phyloP scores from a whole-genome alignment of 257 asterid genomes.

The Plectranthus barbatus region DNA sequence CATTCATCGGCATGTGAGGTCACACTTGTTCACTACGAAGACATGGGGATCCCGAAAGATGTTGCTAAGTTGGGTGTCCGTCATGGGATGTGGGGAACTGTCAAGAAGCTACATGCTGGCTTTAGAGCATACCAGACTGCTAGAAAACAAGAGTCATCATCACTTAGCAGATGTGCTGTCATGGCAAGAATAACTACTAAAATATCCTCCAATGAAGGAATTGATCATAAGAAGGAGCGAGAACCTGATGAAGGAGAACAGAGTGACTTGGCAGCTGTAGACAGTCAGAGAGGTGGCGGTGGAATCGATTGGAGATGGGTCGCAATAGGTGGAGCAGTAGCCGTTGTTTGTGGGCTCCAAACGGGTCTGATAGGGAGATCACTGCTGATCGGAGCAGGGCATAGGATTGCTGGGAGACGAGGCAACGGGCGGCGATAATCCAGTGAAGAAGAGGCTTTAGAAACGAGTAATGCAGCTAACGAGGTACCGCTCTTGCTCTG shows the following conservation, averaged over 20 bases:
- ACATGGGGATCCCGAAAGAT: slow-evolving; percentile 95
- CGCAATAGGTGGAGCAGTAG: slow-evolving; percentile 67
- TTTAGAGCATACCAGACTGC: slow-evolving; percentile 68
- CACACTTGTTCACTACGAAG: slow-evolving; percentile 71
- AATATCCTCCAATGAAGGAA: slow-evolving; percentile 13
- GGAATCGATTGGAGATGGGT: slow-evolving; percentile 57
- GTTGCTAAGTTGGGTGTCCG: slow-evolving; percentile 94
- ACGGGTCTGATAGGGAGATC: slow-evolving; percentile 64
- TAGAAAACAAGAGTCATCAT: slow-evolving; percentile 31
- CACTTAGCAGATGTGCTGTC: slow-evolving; percentile 36
- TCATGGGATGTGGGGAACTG: slow-evolving; percentile 99
- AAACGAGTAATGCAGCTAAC: not conserved
- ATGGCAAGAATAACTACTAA: slow-evolving; percentile 46
- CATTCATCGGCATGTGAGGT: slow-evolving; percentile 82
- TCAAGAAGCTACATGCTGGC: slow-evolving; percentile 78
- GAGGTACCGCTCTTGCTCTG: not conserved
- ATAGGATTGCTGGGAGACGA: slow-evolving; percentile 47
- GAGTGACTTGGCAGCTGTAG: slow-evolving; percentile 15
- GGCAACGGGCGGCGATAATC: slow-evolving; percentile 18
- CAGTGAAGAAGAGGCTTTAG: not conserved
- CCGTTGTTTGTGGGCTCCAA: slow-evolving; percentile 59
- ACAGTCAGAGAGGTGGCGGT: slow-evolving; percentile 13
- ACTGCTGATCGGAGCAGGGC: slow-evolving; percentile 65
- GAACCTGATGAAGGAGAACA: slow-evolving; percentile 22
- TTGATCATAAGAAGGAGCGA: slow-evolving; percentile 20